Conservation (phyloP, 164 flowering plant genomes). For the Tetrastigma voinierianum region DNA sequence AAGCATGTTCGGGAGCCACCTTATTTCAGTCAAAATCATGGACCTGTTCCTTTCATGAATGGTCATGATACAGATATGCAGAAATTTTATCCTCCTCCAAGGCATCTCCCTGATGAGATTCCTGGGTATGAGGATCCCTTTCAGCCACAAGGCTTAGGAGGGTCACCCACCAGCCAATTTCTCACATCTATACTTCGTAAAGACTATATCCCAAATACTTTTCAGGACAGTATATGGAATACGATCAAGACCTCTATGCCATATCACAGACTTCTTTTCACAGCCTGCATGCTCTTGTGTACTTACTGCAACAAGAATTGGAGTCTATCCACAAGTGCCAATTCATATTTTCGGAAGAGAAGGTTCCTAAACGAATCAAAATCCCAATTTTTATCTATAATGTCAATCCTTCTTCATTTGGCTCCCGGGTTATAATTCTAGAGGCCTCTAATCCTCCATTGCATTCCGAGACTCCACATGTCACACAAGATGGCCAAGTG, state of each 20-base stretch:
- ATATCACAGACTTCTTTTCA: constrained; percentile 40
- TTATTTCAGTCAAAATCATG: constrained; percentile 29
- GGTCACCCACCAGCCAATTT: constrained; percentile 26
- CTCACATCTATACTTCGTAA: constrained; percentile 25
- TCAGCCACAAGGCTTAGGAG: constrained; percentile 32
- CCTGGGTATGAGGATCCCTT: constrained; percentile 42
- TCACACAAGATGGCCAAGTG: constrained; percentile 44
- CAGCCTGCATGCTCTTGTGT: constrained; percentile 62
- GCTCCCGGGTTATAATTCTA: constrained; percentile 27
- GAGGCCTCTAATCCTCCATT: constrained; percentile 31
- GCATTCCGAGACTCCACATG: constrained; percentile 27
- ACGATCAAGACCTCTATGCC: constrained; percentile 31
- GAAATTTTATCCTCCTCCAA: constrained; percentile 37
- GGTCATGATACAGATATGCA: constrained; percentile 34
- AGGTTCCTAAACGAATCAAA: constrained; percentile 30
- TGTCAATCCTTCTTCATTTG: constrained; percentile 29
- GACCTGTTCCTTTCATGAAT: constrained; percentile 21
- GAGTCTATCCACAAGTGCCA: constrained; percentile 37
- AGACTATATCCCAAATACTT: constrained; percentile 33
- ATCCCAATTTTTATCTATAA: constrained; percentile 33
- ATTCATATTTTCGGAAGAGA: constrained; percentile 23
- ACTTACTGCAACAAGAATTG: constrained; percentile 46
- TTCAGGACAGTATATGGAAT: constrained; percentile 35
- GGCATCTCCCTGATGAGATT: constrained; percentile 32
- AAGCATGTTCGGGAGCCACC: constrained; percentile 28